phyloP scores from a whole-genome alignment of 306 rosid genomes.

The Dryas octopetala region DNA sequence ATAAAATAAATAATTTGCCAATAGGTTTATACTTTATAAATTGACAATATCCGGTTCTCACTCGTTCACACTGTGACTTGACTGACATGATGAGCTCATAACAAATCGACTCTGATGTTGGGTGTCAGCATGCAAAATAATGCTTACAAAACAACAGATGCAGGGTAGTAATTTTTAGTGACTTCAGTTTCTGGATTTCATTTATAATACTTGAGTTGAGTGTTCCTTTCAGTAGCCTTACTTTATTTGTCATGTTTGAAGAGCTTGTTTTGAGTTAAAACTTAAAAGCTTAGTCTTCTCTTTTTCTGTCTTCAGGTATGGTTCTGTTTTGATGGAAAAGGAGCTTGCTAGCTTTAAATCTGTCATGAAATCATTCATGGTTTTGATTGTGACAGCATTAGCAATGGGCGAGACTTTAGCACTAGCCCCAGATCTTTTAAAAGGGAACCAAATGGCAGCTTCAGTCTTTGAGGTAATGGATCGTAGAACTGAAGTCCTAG shows the following conservation, averaged over 20 bases:
- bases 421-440: slow-evolving; percentile 85
- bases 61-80: too few species aligned
- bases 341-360: slow-evolving; percentile 89
- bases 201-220: too few species aligned
- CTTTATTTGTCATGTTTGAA: background rate
- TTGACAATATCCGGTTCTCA: too few species aligned
- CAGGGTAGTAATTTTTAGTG: background rate
- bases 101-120: too few species aligned
- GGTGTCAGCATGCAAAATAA: too few species aligned
- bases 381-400: slow-evolving; percentile 80
- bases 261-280: background rate
- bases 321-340: slow-evolving; percentile 84
- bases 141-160: too few species aligned
- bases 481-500: slow-evolving; percentile 58
- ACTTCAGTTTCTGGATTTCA: background rate
- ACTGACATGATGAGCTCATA: too few species aligned
- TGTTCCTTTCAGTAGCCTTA: background rate
- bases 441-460: slow-evolving; percentile 94
- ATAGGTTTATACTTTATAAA: background rate
- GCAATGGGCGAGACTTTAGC: slow-evolving; percentile 97
- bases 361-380: slow-evolving; percentile 93
- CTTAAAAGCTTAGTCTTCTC: slow-evolving; percentile 10
- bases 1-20: background rate
- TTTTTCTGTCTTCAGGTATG: slow-evolving; percentile 63
- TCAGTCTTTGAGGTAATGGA: slow-evolving; percentile 85